Evolutionary conservation across 371 early-diverging fungal species (phyloP).

Genomic region (Blakeslea trispora): DNA sequence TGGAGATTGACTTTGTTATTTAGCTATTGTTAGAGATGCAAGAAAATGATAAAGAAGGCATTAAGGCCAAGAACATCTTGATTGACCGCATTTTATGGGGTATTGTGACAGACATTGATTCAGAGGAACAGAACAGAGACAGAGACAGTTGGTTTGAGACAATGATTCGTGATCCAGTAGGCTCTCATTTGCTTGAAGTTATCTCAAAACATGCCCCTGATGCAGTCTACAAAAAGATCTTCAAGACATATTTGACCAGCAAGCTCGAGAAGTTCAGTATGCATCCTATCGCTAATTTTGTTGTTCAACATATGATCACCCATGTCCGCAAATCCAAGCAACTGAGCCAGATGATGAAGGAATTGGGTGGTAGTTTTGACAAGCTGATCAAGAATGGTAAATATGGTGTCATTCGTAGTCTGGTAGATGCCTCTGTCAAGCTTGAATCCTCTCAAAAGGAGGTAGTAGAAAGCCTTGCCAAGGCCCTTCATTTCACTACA

Average conservation of each 20-base stretch:
- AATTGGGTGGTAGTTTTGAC: slow-evolving; percentile 57
- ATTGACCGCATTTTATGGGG: slow-evolving; percentile 69
- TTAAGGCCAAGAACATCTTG: slow-evolving; percentile 52
- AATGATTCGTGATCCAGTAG: slow-evolving; percentile 62
- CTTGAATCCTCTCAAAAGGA: slow-evolving; percentile 59
- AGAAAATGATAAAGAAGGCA: slow-evolving; percentile 49
- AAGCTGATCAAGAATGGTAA: slow-evolving; percentile 59
- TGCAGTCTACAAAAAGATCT: slow-evolving; percentile 66
- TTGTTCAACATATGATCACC: slow-evolving; percentile 73
- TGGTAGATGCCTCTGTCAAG: slow-evolving; percentile 68
- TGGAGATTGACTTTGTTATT: too few species aligned
- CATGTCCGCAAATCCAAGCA: slow-evolving; percentile 62
- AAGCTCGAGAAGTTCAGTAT: slow-evolving; percentile 64
- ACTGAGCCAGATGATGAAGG: slow-evolving; percentile 61
- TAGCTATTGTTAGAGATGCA: slow-evolving; percentile 59
- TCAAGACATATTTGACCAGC: slow-evolving; percentile 62
- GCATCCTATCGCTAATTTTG: slow-evolving; percentile 81
- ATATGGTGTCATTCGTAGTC: slow-evolving; percentile 64
- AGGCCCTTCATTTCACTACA: slow-evolving; percentile 57
- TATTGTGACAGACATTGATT: slow-evolving; percentile 51
- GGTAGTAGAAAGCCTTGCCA: slow-evolving; percentile 56
- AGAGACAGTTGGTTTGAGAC: slow-evolving; percentile 64
- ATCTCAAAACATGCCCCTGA: slow-evolving; percentile 62
- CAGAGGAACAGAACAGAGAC: slow-evolving; percentile 33
- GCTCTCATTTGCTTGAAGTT: slow-evolving; percentile 69